Evolutionary conservation across 768 basidiomycete species (phyloP).

Genomic region (Boletus edulis): DNA sequence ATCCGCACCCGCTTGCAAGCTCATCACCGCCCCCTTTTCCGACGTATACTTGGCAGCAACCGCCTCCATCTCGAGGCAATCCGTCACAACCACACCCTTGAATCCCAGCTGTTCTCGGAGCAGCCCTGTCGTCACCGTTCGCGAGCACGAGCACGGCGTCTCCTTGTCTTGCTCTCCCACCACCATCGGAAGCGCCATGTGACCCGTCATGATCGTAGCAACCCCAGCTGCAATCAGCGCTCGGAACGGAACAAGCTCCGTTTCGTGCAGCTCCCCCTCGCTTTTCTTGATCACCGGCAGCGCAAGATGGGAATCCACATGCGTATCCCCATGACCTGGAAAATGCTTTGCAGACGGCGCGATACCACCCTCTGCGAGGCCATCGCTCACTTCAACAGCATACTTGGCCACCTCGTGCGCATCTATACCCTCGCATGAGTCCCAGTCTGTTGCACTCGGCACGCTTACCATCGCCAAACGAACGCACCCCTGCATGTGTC

Average conservation of each 20-base stretch:
- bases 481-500: slow-evolving; percentile 52
- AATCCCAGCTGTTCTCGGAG: slow-evolving; percentile 52
- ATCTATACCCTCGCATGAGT: slow-evolving; percentile 36
- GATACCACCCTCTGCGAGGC: slow-evolving; percentile 47
- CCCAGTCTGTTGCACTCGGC: not conserved
- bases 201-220: slow-evolving; percentile 69
- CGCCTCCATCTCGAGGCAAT: slow-evolving; percentile 78
- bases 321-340: slow-evolving; percentile 73
- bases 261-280: slow-evolving; percentile 37
- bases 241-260: slow-evolving; percentile 61
- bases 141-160: slow-evolving; percentile 59
- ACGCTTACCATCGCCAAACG: slow-evolving; percentile 61
- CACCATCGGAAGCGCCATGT: slow-evolving; percentile 65
- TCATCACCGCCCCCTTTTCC: slow-evolving; percentile 47
- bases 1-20: slow-evolving; percentile 63
- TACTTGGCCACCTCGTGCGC: slow-evolving; percentile 49
- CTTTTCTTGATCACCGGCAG: slow-evolving; percentile 60
- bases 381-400: slow-evolving; percentile 45
- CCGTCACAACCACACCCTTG: slow-evolving; percentile 63
- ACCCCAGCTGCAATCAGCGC: slow-evolving; percentile 40
- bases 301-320: slow-evolving; percentile 66
- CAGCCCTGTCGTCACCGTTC: slow-evolving; percentile 48
- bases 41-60: slow-evolving; percentile 43
- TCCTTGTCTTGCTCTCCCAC: slow-evolving; percentile 41
- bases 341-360: slow-evolving; percentile 71